These are phyloP conservation scores for Cryptosporidium bovis DNA, from an alignment of 169 alveolate genomes.

Conservation along the genomic window DNA sequence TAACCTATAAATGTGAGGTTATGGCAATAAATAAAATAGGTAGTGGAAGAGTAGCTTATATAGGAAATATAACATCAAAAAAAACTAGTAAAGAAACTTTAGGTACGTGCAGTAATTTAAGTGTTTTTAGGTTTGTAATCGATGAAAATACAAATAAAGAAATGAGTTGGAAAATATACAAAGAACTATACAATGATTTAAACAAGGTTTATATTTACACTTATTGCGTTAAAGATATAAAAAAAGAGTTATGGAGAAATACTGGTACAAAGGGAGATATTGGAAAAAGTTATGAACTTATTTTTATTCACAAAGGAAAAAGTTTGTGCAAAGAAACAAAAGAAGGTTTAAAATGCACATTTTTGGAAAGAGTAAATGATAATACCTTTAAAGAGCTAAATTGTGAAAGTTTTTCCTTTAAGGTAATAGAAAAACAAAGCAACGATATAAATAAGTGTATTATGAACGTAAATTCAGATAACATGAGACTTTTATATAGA, in stretches of 20 bases:
- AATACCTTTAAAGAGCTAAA: neutral
- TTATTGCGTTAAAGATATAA: conserved; percentile 6
- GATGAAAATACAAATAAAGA: conserved; percentile 19
- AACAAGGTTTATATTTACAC: conserved; percentile 4
- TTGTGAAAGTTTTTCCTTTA: neutral
- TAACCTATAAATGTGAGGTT: conserved; percentile 12
- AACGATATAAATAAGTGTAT: neutral
- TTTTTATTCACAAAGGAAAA: neutral
- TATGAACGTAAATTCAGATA: neutral
- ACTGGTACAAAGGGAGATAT: too few species aligned
- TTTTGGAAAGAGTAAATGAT: neutral
- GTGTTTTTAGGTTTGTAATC: neutral
- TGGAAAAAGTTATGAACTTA: too few species aligned
- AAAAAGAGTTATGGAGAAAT: neutral
- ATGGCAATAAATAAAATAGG: conserved; percentile 56
- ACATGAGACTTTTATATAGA: neutral
- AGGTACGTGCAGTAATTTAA: neutral
- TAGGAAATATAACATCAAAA: neutral
- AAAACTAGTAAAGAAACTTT: neutral
- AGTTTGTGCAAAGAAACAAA: neutral
- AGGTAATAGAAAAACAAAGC: neutral
- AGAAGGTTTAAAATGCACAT: neutral
- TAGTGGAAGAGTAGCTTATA: conserved; percentile 17
- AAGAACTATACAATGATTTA: neutral
- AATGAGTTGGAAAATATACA: conserved; percentile 1